Percentiles rank a stretch among this genome's conserved stretches.
These are phyloP conservation scores for Gaillardinia entomophila DNA, from an alignment of 805 yeast genomes.

Conservation along the genomic window DNA sequence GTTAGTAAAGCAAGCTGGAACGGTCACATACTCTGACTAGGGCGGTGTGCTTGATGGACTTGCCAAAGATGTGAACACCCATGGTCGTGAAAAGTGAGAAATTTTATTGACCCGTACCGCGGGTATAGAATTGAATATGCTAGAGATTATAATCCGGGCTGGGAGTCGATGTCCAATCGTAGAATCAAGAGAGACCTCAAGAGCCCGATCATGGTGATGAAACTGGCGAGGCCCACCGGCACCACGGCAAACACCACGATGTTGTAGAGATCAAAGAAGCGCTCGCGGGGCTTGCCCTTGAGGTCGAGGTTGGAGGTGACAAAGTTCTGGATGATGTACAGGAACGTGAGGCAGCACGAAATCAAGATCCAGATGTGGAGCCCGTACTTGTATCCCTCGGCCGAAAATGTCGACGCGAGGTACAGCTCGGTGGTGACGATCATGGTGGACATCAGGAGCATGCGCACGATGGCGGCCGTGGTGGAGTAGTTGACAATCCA, in stretches of 20 bases:
- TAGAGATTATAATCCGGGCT: no score
- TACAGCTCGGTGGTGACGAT: conserved; percentile 66
- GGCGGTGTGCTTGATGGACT: conserved; percentile 37
- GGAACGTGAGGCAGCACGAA: conserved; percentile 75
- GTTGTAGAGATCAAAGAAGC: conserved; percentile 81
- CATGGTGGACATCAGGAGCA: conserved; percentile 75
- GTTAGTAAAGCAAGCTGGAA: conserved; percentile 8
- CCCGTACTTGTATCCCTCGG: conserved; percentile 66
- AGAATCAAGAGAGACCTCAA: conserved; percentile 70
- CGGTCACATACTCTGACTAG: conserved; percentile 25
- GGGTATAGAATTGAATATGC: no score
- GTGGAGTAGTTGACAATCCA: conserved; percentile 92
- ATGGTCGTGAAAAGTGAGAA: conserved; percentile 9
- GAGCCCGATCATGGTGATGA: conserved; percentile 83
- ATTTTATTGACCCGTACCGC: not conserved
- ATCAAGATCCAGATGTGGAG: conserved; percentile 89
- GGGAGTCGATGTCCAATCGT: conserved; percentile 50
- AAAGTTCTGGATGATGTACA: conserved; percentile 81
- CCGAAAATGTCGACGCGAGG: conserved; percentile 54
- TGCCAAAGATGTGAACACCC: conserved; percentile 43
- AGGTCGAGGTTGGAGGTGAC: conserved; percentile 70
- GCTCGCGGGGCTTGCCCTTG: conserved; percentile 39
- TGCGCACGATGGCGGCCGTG: conserved; percentile 81
- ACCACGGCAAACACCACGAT: conserved; percentile 95
- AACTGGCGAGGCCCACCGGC: conserved; percentile 95